Evolutionary conservation across 139 green algal species (phyloP).

Genomic region (Chlorella vulgaris): DNA sequence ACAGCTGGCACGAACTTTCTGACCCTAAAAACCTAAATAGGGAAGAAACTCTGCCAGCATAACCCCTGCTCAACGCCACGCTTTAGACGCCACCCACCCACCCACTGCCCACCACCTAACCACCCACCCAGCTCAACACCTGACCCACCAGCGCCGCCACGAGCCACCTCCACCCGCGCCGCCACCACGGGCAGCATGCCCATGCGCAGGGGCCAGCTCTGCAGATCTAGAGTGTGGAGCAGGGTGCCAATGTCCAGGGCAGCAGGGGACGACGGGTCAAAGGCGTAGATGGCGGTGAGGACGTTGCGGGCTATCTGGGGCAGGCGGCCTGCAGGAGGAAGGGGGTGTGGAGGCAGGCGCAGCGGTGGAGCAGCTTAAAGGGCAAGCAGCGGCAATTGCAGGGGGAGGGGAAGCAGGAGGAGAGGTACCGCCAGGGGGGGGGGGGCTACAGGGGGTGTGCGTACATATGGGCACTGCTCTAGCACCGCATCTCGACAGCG

Average conservation of each 20-base stretch:
- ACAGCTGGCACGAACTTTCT: too few species aligned
- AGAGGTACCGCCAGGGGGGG: too few species aligned
- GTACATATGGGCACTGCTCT: too few species aligned
- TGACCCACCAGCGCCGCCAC: neutral
- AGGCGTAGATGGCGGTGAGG: slow-evolving; percentile 67
- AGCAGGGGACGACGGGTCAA: slow-evolving; percentile 59
- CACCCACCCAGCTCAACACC: neutral
- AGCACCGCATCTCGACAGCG: too few species aligned
- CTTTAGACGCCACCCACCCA: neutral
- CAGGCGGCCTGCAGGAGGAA: slow-evolving; percentile 49
- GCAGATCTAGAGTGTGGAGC: slow-evolving; percentile 36
- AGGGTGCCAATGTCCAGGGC: slow-evolving; percentile 33
- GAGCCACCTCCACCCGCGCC: neutral
- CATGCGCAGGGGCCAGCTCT: slow-evolving; percentile 52
- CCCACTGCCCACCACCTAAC: neutral
- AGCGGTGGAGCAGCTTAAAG: neutral
- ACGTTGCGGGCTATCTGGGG: slow-evolving; percentile 71
- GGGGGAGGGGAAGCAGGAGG: too few species aligned
- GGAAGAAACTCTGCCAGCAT: too few species aligned
- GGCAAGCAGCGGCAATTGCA: neutral
- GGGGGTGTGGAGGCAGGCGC: neutral
- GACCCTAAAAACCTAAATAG: too few species aligned
- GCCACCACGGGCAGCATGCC: slow-evolving; percentile 51
- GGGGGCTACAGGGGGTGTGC: too few species aligned
- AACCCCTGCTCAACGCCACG: too few species aligned